Base-by-base conservation (phyloP, 2,329 filamentous ascomycete species). In the Diaporthe australafricana region DNA sequence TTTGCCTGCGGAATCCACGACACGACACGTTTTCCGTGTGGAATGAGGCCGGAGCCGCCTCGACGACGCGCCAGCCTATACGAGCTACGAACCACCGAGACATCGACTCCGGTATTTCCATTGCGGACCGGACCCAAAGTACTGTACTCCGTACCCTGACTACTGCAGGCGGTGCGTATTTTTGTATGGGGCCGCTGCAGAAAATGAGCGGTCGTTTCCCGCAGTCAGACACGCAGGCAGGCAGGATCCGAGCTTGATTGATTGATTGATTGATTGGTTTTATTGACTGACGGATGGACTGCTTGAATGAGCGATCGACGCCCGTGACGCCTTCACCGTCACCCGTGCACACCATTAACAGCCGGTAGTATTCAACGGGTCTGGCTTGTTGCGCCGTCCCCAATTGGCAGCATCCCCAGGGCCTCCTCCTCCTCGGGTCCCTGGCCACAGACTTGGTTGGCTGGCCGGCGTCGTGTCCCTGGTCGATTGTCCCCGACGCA, bases 251-350 rank as follows among this genome's bases (percentile, higher is more conserved):
- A 45, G 20, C 35, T 68, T 35, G 52, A 66, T 27, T 42, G 62
- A 40, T 40, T 35, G 50, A n/a, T n/a, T 35, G 32, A 35, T 27
- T 25, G 55, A 40, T 35, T 47, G 53, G 50, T 62, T 40, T 32
- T 42, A 30, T 62, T 35, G 52, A 66, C n/a, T 42, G 62, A 40
- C 50, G 27, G 50, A n/a, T n/a, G 5, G 32, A 35, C 38, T 25
- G 55, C 35, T 35, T 38, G 53, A 57, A 53, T 40, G 55, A 57
- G 69, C 22, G 52, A 38, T 53, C 62, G 53, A 38, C 71, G 48
- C 52, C 53, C 45, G 50, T 60, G 42, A 69, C 67, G 53, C 67
- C 67, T 42, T 69, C 53, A 60, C 67, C 53, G 42, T 69, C 17
- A 47, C 27, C 30, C 42, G n/a, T 27, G 53, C 40, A 45, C 22